A percentile compares a stretch with the other conserved stretches of the same genome.
phyloP scores from a whole-genome alignment of 306 rosid genomes.

The Cyamopsis tetragonoloba region DNA sequence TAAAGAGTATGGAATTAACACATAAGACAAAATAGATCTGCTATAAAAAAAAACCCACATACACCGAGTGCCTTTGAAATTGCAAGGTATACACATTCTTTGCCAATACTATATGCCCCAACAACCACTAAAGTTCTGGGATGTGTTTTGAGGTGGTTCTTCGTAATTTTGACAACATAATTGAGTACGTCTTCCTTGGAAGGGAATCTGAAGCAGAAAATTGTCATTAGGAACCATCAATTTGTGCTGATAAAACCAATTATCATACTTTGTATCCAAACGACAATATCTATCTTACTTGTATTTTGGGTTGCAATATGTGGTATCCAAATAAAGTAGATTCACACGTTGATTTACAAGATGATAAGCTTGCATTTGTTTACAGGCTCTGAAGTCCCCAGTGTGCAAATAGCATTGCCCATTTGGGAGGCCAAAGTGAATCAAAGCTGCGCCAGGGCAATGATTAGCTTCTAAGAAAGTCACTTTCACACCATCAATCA shows the following conservation, averaged over 20 bases:
- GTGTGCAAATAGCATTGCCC: constrained; percentile 50
- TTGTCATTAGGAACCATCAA: constrained; percentile 3
- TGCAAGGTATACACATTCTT: constrained; percentile 53
- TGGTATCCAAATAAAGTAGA: constrained; percentile 53
- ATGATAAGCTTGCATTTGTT: constrained; percentile 38
- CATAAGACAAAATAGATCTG: neutral
- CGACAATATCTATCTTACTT: constrained; percentile 32
- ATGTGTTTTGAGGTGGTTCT: constrained; percentile 41
- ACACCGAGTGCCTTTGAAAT: constrained; percentile 50
- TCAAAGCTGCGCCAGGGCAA: constrained; percentile 60
- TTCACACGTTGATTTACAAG: constrained; percentile 43
- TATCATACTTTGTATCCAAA: neutral
- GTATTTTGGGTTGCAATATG: constrained; percentile 56
- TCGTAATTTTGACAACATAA: constrained; percentile 47
- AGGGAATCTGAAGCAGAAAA: constrained; percentile 48
- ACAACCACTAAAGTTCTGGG: constrained; percentile 51
- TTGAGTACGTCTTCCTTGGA: constrained; percentile 44
- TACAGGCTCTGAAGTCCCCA: constrained; percentile 54
- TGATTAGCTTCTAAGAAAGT: constrained; percentile 54
- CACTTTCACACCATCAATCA: constrained; percentile 45
- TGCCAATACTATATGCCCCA: constrained; percentile 62
- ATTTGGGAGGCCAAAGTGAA: constrained; percentile 44
- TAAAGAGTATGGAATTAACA: constrained; percentile 1
- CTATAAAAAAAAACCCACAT: neutral
- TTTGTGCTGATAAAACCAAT: neutral